Conservation (phyloP, 169 alveolate genomes). For the Amoebophrya sp. region DNA sequence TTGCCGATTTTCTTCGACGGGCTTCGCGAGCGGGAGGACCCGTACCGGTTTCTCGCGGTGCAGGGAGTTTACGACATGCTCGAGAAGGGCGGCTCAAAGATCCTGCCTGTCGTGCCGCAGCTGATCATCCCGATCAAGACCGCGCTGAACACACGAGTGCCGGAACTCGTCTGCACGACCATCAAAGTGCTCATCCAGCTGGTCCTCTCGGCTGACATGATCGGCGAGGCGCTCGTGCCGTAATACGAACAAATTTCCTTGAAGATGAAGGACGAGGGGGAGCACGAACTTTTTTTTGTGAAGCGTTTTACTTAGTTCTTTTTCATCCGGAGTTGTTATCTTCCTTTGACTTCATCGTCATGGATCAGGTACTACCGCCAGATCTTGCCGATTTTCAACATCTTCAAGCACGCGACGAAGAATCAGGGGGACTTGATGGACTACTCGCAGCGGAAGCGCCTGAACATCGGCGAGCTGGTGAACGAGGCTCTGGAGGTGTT, state of each 20-base stretch:
- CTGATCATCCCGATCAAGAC: conserved; percentile 71
- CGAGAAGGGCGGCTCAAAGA: conserved; percentile 43
- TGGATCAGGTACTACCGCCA: conserved; percentile 61
- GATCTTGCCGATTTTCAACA: conserved; percentile 72
- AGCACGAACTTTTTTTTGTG: too few species aligned
- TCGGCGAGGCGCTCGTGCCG: conserved; percentile 86
- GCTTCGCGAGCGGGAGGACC: conserved; percentile 70
- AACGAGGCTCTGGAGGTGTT: conserved; percentile 74
- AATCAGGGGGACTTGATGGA: conserved; percentile 63
- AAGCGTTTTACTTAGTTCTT: too few species aligned
- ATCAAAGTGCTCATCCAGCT: background rate
- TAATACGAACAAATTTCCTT: too few species aligned
- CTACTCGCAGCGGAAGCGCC: conserved; percentile 57
- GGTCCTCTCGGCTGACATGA: background rate
- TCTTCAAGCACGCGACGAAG: conserved; percentile 53
- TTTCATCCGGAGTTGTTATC: too few species aligned
- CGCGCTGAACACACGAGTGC: conserved; percentile 75
- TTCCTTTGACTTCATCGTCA: too few species aligned
- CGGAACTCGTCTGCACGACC: conserved; percentile 40
- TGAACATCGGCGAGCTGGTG: conserved; percentile 60
- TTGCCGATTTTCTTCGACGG: conserved; percentile 81
- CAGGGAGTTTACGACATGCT: conserved; percentile 45
- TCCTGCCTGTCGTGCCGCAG: conserved; percentile 74
- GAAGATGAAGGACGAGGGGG: too few species aligned
- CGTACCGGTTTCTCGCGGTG: conserved; percentile 63